phyloP scores from a whole-genome alignment of 495 filamentous ascomycete species.

The Xylona heveae region DNA sequence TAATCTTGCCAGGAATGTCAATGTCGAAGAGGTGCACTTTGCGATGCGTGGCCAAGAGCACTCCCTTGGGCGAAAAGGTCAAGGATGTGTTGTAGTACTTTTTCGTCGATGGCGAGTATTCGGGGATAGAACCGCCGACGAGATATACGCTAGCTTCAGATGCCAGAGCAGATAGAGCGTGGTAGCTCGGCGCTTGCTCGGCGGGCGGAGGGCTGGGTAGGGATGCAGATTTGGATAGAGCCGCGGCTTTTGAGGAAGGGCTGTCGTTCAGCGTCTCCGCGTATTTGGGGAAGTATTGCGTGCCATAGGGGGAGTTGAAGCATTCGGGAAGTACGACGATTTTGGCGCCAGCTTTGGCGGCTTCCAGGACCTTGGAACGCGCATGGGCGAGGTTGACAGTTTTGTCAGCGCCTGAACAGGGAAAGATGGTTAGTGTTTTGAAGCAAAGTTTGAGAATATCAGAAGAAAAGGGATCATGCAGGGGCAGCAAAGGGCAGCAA shows the following conservation, averaged over 20 bases:
- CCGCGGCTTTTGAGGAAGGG: background rate
- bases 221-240: background rate
- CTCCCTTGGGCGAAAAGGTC: conserved; percentile 55
- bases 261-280: conserved; percentile 45
- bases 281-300: conserved; percentile 74
- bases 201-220: conserved; percentile 54
- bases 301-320: conserved; percentile 96
- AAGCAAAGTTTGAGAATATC: background rate
- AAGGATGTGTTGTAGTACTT: conserved; percentile 87
- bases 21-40: conserved; percentile 99
- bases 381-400: conserved; percentile 62
- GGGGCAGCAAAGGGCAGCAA: too few species aligned
- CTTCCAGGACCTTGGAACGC: conserved; percentile 63
- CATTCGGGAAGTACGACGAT: conserved; percentile 63
- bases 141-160: conserved; percentile 55
- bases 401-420: conserved; percentile 50
- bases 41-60: conserved; percentile 65
- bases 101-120: conserved; percentile 35
- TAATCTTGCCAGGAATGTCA: conserved; percentile 74
- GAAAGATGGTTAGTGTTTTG: background rate
- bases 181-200: conserved; percentile 57
- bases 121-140: conserved; percentile 84
- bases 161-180: conserved; percentile 63
- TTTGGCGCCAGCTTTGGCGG: conserved; percentile 49
- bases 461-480: background rate